phyloP scores from a whole-genome alignment of 768 basidiomycete species.

The Dioszegia aurantiaca region DNA sequence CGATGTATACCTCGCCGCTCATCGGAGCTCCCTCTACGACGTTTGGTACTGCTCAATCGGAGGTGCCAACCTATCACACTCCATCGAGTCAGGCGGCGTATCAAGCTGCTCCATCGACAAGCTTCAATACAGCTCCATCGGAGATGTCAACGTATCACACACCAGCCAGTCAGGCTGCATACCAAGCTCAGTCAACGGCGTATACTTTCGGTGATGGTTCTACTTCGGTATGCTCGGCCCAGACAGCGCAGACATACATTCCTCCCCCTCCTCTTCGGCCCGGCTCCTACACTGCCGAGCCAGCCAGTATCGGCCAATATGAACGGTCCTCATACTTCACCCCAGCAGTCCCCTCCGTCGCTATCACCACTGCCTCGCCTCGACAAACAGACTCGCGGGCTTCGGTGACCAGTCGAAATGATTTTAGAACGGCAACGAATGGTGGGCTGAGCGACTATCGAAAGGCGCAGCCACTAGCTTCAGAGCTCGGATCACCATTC shows the following conservation, averaged over 20 bases:
- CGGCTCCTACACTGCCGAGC: constrained; percentile 4
- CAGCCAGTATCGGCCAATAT: background rate
- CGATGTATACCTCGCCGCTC: constrained; percentile 9
- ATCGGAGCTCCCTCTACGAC: background rate
- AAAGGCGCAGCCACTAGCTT: constrained; percentile 3
- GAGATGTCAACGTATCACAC: background rate
- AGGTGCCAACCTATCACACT: background rate
- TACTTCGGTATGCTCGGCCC: background rate
- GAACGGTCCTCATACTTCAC: constrained; percentile 11
- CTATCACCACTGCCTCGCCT: constrained; percentile 23
- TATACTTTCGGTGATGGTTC: constrained; percentile 10
- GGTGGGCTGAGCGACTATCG: background rate
- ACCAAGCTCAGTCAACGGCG: background rate
- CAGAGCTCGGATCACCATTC: constrained; percentile 30
- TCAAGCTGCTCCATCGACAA: background rate
- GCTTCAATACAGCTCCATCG: constrained; percentile 1
- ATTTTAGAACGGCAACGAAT: background rate
- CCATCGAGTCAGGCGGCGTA: background rate
- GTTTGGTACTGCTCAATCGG: background rate
- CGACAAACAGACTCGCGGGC: background rate
- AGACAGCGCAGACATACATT: background rate
- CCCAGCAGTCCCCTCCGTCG: constrained; percentile 18
- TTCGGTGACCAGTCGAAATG: background rate
- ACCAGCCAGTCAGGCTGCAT: background rate
- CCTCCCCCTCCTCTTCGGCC: background rate